These are phyloP conservation scores for Lepidium africanum DNA, from an alignment of 345 rosid species.

Conservation along the genomic window DNA sequence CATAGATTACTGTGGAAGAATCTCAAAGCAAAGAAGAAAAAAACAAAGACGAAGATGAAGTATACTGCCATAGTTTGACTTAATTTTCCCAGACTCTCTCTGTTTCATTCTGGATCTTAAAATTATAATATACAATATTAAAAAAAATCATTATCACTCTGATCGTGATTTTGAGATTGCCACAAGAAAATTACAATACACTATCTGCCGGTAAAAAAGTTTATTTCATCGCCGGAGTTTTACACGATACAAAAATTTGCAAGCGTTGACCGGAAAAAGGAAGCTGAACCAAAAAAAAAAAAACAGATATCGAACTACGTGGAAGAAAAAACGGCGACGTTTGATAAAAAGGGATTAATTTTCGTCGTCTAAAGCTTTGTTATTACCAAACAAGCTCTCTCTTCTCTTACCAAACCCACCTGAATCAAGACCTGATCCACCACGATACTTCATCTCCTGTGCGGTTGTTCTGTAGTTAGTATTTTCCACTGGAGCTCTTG, in stretches of 20 bases:
- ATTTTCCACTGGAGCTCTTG: constrained; percentile 51
- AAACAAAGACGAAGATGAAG: constrained; percentile 10
- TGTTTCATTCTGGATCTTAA: background rate
- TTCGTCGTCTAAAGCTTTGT: constrained; percentile 51
- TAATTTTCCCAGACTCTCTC: background rate
- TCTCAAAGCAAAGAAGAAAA: constrained; percentile 28
- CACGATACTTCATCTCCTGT: constrained; percentile 52
- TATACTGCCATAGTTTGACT: background rate
- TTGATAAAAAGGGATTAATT: constrained; percentile 21
- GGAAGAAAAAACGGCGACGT: background rate
- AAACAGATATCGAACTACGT: background rate
- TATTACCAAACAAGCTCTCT: constrained; percentile 47
- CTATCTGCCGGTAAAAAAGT: background rate
- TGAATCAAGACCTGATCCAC: constrained; percentile 48
- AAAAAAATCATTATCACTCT: background rate
- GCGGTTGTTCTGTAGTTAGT: constrained; percentile 49
- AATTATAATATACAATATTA: background rate
- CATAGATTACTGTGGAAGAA: constrained; percentile 35
- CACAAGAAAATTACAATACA: background rate
- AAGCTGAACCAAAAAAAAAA: background rate
- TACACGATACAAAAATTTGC: background rate
- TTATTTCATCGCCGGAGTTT: constrained; percentile 5
- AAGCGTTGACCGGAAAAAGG: constrained; percentile 4
- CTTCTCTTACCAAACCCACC: constrained; percentile 57
- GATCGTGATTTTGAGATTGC: background rate